A percentile compares a stretch with the other conserved stretches of the same genome.
phyloP scores from a whole-genome alignment of 352 stramenopile genomes.

The Aphanomyces invadans region DNA sequence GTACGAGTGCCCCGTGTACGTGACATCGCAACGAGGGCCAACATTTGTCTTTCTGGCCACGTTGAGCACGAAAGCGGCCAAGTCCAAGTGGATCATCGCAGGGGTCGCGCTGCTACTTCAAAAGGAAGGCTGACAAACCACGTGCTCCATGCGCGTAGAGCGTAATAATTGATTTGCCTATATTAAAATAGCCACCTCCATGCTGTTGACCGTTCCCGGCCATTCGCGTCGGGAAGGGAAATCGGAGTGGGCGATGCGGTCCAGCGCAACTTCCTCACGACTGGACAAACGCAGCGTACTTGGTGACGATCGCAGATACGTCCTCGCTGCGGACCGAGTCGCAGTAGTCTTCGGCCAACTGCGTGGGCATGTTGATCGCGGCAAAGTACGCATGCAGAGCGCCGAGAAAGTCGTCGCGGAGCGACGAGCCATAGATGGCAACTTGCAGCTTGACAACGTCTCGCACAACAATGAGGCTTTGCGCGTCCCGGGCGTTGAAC shows the following conservation, averaged over 20 bases:
- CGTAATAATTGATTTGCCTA: too few species aligned
- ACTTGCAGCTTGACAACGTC: constrained; percentile 69
- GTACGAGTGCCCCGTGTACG: constrained; percentile 95
- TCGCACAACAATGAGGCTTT: constrained; percentile 55
- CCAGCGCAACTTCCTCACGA: not conserved
- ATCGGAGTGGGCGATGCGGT: too few species aligned
- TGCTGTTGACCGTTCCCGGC: too few species aligned
- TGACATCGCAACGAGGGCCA: constrained; percentile 91
- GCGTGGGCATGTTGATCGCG: constrained; percentile 44
- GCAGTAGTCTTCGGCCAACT: constrained; percentile 49
- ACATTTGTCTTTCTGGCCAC: constrained; percentile 96
- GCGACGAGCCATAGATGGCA: constrained; percentile 37
- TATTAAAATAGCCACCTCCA: not conserved
- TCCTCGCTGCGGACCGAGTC: constrained; percentile 53
- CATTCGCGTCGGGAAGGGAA: too few species aligned
- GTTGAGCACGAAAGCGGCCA: constrained; percentile 71
- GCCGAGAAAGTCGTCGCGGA: constrained; percentile 53
- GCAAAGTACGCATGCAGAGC: constrained; percentile 62
- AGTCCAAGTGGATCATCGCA: constrained; percentile 90
- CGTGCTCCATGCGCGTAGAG: not conserved
- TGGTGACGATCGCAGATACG: constrained; percentile 49
- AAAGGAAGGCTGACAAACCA: constrained; percentile 64
- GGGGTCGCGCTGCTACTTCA: constrained; percentile 91
- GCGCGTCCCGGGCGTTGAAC: constrained; percentile 66
- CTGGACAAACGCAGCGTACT: constrained; percentile 56